These are phyloP conservation scores for Ascochyta clinopodiicola DNA, from an alignment of 2,329 filamentous ascomycete species.

Conservation along the genomic window DNA sequence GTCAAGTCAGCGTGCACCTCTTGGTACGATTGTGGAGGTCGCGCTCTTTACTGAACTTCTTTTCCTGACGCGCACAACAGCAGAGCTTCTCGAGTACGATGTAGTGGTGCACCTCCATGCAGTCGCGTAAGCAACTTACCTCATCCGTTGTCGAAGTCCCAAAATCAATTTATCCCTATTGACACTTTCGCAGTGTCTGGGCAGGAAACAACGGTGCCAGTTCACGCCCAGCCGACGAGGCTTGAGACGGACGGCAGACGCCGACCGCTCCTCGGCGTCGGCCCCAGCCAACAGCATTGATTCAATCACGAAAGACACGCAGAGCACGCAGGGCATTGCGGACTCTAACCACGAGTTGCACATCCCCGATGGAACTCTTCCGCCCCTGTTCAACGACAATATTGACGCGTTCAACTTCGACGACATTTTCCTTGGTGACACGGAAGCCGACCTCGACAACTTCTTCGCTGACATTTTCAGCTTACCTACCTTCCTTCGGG, in stretches of 20 bases:
- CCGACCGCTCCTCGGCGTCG: too few relatives aligned
- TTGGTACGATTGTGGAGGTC: too few relatives aligned
- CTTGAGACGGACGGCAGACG: not conserved
- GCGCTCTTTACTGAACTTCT: too few relatives aligned
- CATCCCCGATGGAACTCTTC: not conserved
- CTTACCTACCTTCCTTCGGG: not conserved
- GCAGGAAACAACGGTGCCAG: not conserved
- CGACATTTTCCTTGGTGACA: not conserved
- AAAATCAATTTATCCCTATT: too few relatives aligned
- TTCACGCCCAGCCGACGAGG: not conserved
- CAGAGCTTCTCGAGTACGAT: not conserved
- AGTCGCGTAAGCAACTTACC: not conserved
- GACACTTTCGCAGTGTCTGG: not conserved
- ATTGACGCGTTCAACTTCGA: not conserved
- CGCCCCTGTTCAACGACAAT: not conserved
- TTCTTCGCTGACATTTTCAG: not conserved
- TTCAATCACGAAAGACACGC: not conserved
- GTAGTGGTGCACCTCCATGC: not conserved
- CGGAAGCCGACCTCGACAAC: not conserved
- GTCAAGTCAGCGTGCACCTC: not conserved
- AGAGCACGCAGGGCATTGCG: not conserved
- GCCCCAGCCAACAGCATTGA: too few relatives aligned
- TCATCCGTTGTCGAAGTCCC: not conserved
- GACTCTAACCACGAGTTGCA: too few relatives aligned
- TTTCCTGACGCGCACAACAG: not conserved